Evolutionary conservation across 1,284 basidiomycete genomes (phyloP).

Genomic region (Apiotrichum gamsii): DNA sequence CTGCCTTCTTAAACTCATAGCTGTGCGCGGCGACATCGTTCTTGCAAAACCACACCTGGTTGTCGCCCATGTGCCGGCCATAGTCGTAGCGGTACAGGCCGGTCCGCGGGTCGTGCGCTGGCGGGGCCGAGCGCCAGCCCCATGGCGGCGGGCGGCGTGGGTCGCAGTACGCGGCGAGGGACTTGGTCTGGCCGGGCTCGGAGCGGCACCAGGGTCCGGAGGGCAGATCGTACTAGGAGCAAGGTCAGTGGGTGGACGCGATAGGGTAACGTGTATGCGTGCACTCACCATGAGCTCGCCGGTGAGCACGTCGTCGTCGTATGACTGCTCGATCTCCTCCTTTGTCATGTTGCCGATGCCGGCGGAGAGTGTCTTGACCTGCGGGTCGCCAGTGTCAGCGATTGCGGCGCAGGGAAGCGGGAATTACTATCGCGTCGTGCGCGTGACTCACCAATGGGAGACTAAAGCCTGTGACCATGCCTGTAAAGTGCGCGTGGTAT

Average conservation of each 20-base stretch:
- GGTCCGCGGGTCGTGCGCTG: slow-evolving; percentile 15
- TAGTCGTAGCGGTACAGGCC: slow-evolving; percentile 20
- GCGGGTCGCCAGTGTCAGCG: background rate
- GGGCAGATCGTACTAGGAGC: slow-evolving; percentile 23
- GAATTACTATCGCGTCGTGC: too few relatives aligned
- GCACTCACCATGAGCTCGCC: slow-evolving; percentile 30
- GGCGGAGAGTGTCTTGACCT: slow-evolving; percentile 19
- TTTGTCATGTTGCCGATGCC: slow-evolving; percentile 20
- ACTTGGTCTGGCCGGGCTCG: too few relatives aligned
- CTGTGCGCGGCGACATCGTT: too few relatives aligned
- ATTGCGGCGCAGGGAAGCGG: too few relatives aligned
- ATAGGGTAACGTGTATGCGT: too few relatives aligned
- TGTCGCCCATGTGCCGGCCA: slow-evolving; percentile 18
- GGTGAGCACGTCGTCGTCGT: slow-evolving; percentile 25
- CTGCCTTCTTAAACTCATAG: too few relatives aligned
- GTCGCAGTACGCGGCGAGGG: slow-evolving; percentile 19
- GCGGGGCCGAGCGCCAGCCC: slow-evolving; percentile 16
- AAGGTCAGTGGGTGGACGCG: too few relatives aligned
- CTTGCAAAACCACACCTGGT: slow-evolving; percentile 7
- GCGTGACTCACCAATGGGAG: slow-evolving; percentile 22
- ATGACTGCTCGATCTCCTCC: slow-evolving; percentile 13
- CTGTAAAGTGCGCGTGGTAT: slow-evolving; percentile 22
- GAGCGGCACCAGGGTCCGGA: slow-evolving; percentile 16
- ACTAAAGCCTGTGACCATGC: slow-evolving; percentile 25
- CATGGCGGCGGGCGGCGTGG: slow-evolving; percentile 14